A percentile compares a stretch with the other conserved stretches of the same genome.
Evolutionary conservation across 192 early-diverging fungal species (phyloP).

Genomic region (Backusella psychrophila): DNA sequence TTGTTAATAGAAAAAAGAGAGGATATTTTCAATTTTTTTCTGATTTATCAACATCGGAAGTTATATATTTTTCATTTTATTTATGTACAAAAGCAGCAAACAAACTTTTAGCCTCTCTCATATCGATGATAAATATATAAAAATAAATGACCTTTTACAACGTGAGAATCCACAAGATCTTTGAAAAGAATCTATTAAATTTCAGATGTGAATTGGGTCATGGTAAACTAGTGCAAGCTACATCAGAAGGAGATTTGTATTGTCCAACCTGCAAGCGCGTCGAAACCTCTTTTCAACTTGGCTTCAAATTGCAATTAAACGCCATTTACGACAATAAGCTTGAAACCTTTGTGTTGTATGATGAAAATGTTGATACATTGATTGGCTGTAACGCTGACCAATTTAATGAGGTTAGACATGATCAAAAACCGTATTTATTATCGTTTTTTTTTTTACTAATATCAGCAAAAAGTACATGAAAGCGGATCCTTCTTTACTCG

Average conservation of each 20-base stretch:
- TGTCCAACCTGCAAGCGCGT: background rate
- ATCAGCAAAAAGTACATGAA: background rate
- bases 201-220: background rate
- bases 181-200: background rate
- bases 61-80: background rate
- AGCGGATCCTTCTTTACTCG: background rate
- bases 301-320: background rate
- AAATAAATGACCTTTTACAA: background rate
- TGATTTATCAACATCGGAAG: background rate
- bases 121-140: background rate
- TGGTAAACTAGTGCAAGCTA: background rate
- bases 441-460: background rate
- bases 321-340: background rate
- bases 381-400: background rate
- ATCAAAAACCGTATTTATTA: background rate
- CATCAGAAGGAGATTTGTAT: background rate
- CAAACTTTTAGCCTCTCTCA: background rate
- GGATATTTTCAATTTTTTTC: background rate
- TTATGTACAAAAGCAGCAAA: background rate
- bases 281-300: background rate
- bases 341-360: background rate
- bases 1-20: background rate
- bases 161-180: background rate
- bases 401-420: background rate
- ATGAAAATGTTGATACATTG: background rate